Conservation (phyloP, 352 stramenopile species). For the Globisporangium okanoganense region DNA sequence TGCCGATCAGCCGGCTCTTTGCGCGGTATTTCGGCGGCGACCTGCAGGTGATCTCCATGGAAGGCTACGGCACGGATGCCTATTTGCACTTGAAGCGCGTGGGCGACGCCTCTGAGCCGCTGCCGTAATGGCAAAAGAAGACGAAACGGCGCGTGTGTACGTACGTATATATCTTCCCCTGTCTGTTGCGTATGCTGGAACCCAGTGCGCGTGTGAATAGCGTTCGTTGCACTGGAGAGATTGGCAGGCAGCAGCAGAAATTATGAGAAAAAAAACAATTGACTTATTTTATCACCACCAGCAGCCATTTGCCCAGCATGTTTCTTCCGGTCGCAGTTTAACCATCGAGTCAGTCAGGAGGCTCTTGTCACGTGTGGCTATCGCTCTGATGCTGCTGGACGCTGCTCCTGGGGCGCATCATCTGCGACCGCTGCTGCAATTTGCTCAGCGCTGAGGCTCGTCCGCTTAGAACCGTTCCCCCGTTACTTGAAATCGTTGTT, state of each 20-base stretch:
- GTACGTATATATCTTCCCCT: neutral
- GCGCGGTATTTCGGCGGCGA: constrained; percentile 99
- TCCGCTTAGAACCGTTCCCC: constrained; percentile 10
- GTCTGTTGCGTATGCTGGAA: neutral
- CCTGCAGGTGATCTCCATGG: constrained; percentile 99
- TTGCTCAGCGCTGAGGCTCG: constrained; percentile 24
- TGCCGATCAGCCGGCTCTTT: constrained; percentile 96
- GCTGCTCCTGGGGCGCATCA: constrained; percentile 47
- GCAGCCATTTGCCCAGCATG: neutral
- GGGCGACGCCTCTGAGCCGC: constrained; percentile 85
- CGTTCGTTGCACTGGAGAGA: neutral
- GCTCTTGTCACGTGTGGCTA: neutral
- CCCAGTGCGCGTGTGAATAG: neutral
- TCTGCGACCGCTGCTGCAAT: constrained; percentile 55
- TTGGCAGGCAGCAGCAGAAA: neutral
- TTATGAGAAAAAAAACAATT: constrained; percentile 6
- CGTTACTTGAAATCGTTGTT: constrained; percentile 16
- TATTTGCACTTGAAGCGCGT: constrained; percentile 93
- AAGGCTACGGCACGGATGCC: constrained; percentile 99
- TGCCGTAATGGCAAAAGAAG: constrained; percentile 42
- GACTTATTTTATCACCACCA: constrained; percentile 13
- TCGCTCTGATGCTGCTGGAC: constrained; percentile 5
- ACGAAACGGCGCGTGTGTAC: neutral
- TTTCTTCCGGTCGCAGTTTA: too few species aligned
- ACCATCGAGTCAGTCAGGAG: neutral